Conservation (phyloP, 1,284 basidiomycete genomes). For the Laetiporus sulphureus region DNA sequence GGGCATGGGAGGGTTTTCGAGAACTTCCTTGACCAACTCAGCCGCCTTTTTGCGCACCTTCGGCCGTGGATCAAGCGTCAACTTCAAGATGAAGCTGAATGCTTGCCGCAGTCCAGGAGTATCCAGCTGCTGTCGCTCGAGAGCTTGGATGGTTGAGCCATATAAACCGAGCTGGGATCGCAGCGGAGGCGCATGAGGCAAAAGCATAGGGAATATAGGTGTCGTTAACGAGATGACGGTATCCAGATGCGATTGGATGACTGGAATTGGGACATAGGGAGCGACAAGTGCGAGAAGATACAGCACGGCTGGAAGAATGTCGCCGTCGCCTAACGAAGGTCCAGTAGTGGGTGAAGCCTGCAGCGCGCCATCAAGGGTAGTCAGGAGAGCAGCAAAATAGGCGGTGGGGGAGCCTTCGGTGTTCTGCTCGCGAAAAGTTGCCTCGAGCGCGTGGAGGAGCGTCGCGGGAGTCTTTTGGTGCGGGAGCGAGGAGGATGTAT, state of each 20-base stretch:
- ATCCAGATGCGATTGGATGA: conserved; percentile 61
- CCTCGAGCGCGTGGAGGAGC: conserved; percentile 85
- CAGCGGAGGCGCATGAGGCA: conserved; percentile 60
- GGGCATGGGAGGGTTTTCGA: conserved; percentile 72
- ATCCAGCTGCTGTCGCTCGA: conserved; percentile 70
- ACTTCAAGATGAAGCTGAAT: conserved; percentile 74
- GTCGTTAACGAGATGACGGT: conserved; percentile 66
- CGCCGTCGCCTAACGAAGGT: conserved; percentile 63
- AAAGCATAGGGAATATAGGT: conserved; percentile 68
- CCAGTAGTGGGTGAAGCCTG: conserved; percentile 47
- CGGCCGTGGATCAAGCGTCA: conserved; percentile 84
- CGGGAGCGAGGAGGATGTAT: conserved; percentile 73
- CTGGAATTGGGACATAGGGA: conserved; percentile 72
- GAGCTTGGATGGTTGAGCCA: conserved; percentile 54
- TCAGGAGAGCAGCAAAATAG: conserved; percentile 84
- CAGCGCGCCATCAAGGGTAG: conserved; percentile 70
- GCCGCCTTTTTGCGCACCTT: conserved; percentile 92
- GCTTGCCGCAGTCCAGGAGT: conserved; percentile 64
- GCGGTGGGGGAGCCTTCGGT: conserved; percentile 71
- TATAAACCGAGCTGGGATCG: conserved; percentile 76
- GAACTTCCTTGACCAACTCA: conserved; percentile 76
- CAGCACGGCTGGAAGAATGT: conserved; percentile 80
- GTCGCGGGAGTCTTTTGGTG: conserved; percentile 92
- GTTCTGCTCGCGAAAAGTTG: conserved; percentile 77
- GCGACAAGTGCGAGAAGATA: conserved; percentile 82